Conservation (phyloP, 306 rosid species). For the Hippophae gyantsensis region DNA sequence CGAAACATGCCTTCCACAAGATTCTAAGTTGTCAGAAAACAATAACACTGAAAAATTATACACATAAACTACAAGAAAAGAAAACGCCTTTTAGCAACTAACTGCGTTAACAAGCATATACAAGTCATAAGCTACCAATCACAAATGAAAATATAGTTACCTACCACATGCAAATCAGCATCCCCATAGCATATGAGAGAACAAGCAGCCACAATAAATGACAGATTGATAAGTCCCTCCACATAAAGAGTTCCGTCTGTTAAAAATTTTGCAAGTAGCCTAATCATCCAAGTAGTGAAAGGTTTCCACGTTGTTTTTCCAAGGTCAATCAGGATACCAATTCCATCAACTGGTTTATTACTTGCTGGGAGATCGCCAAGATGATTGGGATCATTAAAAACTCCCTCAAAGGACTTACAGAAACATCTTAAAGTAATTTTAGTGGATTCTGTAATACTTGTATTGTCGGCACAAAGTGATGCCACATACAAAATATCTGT, state of each 20-base stretch:
- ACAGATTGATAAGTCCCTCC: constrained; percentile 54
- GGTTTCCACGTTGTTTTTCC: constrained; percentile 63
- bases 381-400: constrained; percentile 36
- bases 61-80: not conserved
- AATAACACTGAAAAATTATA: constrained; percentile 6
- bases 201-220: constrained; percentile 62
- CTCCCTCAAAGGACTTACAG: constrained; percentile 37
- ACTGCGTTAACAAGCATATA: constrained; percentile 15
- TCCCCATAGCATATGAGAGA: constrained; percentile 78
- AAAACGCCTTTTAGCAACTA: not conserved
- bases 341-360: constrained; percentile 46
- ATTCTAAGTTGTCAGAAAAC: constrained; percentile 26
- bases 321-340: constrained; percentile 60
- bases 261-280: constrained; percentile 58
- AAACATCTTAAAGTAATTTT: constrained; percentile 55
- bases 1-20: constrained; percentile 81
- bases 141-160: constrained; percentile 18
- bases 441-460: constrained; percentile 27
- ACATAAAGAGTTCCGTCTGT: constrained; percentile 84
- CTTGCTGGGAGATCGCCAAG: constrained; percentile 53
- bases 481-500: constrained; percentile 61
- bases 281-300: constrained; percentile 77
- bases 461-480: constrained; percentile 27
- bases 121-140: constrained; percentile 1
- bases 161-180: constrained; percentile 77